These are phyloP conservation scores for Calcarisporium arbuscula DNA, from an alignment of 2,329 filamentous ascomycete genomes.

Conservation along the genomic window DNA sequence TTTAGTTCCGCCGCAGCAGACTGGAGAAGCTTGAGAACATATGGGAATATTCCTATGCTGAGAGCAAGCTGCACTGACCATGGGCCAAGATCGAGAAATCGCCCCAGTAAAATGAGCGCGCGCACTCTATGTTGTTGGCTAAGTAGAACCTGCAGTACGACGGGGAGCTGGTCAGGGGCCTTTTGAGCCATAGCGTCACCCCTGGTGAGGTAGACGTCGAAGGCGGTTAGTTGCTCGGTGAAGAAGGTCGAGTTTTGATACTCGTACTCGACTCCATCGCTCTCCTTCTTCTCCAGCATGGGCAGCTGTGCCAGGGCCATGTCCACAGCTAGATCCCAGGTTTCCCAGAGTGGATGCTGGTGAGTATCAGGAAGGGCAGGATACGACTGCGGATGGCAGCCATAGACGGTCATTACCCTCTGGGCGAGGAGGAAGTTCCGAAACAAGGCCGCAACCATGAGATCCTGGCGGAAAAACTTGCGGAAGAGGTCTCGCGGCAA, in stretches of 20 bases:
- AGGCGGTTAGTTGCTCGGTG: constrained; percentile 92
- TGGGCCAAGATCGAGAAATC: constrained; percentile 89
- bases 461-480: constrained; percentile 92
- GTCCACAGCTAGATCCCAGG: constrained; percentile 95
- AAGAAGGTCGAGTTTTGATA: constrained; percentile 96
- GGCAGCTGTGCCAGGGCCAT: constrained; percentile 88
- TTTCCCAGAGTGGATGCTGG: constrained; percentile 91
- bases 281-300: constrained; percentile 73
- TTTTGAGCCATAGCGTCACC: constrained; percentile 76
- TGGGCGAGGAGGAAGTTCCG: constrained; percentile 93
- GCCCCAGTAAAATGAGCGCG: constrained; percentile 83
- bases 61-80: constrained; percentile 98
- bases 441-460: constrained; percentile 98
- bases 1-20: constrained; percentile 92
- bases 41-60: constrained; percentile 97
- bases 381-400: constrained; percentile 89
- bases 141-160: constrained; percentile 89
- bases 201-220: constrained; percentile 87
- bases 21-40: constrained; percentile 94
- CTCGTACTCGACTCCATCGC: constrained; percentile 69
- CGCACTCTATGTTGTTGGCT: constrained; percentile 92
- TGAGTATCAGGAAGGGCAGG: constrained; percentile 91
- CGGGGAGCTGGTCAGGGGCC: constrained; percentile 88
- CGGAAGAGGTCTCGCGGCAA: constrained; percentile 86
- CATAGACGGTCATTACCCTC: constrained; percentile 91